Percentiles rank a stretch among this genome's conserved stretches.
Conservation (phyloP, 2,329 filamentous ascomycete species). For the Ophiostoma triangulosporum region DNA sequence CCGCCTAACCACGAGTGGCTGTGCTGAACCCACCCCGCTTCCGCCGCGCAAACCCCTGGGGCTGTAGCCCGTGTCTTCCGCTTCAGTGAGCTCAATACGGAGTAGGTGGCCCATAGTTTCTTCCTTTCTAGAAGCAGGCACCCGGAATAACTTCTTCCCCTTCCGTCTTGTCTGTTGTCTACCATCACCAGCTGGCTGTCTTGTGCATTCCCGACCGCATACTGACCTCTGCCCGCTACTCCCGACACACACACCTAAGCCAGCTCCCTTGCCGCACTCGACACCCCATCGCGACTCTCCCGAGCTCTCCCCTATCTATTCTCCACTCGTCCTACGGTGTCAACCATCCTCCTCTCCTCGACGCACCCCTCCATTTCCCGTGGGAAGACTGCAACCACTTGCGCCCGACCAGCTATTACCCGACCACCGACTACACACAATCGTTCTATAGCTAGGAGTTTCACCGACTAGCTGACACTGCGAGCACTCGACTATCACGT, state of each 20-base stretch:
- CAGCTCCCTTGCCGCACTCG: not conserved
- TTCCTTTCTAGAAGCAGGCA: slow-evolving; percentile 4
- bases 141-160: slow-evolving; percentile 7
- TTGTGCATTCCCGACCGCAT: not conserved
- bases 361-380: not conserved
- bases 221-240: not conserved
- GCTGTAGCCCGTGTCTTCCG: slow-evolving; percentile 1
- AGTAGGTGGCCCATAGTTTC: not conserved
- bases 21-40: slow-evolving; percentile 5
- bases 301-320: not conserved
- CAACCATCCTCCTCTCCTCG: not conserved
- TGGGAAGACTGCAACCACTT: too few relatives aligned
- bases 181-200: not conserved
- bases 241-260: not conserved
- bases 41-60: not conserved
- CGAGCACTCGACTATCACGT: not conserved
- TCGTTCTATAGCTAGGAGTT: not conserved
- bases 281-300: not conserved
- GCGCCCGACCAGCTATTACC: too few relatives aligned
- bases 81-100: too few relatives aligned
- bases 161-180: not conserved
- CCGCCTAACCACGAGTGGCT: slow-evolving; percentile 3
- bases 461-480: not conserved
- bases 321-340: not conserved
- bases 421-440: not conserved